These are phyloP conservation scores for Micromonas commoda DNA, from an alignment of 139 green algal species.

Conservation along the genomic window DNA sequence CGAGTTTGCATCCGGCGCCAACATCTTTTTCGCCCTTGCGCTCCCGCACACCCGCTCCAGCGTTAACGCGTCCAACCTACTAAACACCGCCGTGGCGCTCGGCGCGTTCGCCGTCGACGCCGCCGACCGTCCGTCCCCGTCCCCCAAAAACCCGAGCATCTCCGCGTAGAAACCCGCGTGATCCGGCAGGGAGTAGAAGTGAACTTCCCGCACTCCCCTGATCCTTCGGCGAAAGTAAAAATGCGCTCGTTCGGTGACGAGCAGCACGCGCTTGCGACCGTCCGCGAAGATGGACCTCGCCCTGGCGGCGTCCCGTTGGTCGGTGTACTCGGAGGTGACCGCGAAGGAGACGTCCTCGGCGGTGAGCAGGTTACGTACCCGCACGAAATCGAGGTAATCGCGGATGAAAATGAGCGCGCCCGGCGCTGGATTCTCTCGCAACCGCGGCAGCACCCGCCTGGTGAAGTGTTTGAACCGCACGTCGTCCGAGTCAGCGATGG, in stretches of 20 bases:
- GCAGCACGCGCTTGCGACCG: conserved; percentile 58
- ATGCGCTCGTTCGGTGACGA: conserved; percentile 91
- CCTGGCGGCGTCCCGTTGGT: conserved; percentile 52
- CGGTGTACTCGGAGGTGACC: conserved; percentile 38
- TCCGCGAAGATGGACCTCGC: conserved; percentile 68
- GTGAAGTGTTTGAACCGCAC: conserved; percentile 80
- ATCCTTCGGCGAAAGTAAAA: conserved; percentile 83
- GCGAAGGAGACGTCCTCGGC: conserved; percentile 34
- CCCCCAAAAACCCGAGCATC: conserved; percentile 58
- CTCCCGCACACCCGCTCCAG: conserved; percentile 70
- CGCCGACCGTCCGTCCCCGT: too few relatives aligned
- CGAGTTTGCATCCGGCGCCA: neutral
- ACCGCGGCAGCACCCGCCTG: conserved; percentile 31
- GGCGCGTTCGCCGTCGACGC: neutral
- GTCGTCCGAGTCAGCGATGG: conserved; percentile 48
- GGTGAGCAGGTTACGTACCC: conserved; percentile 46
- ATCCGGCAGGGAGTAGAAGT: conserved; percentile 81
- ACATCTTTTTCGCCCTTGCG: conserved; percentile 14
- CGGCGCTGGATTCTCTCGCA: conserved; percentile 26
- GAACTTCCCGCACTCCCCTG: conserved; percentile 65
- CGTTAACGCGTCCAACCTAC: conserved; percentile 51
- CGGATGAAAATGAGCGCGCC: conserved; percentile 71
- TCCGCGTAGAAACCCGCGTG: conserved; percentile 75
- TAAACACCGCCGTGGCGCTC: conserved; percentile 34
- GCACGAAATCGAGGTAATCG: conserved; percentile 95